Conservation (phyloP, 139 green algal genomes). For the Tetratostichococcus sp. region DNA sequence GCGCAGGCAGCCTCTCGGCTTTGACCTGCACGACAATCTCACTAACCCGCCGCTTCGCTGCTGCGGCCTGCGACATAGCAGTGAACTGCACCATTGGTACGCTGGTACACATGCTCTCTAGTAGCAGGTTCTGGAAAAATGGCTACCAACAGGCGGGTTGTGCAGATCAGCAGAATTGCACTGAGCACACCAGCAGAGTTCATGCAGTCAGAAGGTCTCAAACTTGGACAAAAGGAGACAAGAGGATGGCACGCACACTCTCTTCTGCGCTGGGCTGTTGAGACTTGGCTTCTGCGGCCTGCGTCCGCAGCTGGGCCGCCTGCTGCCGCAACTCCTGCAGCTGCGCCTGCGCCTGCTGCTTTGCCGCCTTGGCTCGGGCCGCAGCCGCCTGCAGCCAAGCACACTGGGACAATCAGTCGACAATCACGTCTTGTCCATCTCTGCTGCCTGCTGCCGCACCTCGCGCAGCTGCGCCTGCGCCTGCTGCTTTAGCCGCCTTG, state of each 20-base stretch:
- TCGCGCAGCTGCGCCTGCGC: too few species aligned
- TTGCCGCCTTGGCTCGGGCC: constrained; percentile 2
- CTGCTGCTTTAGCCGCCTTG: constrained; percentile 4
- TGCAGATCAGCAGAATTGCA: too few species aligned
- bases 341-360: constrained; percentile 1
- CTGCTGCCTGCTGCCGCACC: too few species aligned
- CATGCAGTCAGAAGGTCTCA: too few species aligned
- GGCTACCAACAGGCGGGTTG: too few species aligned
- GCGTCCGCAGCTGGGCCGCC: not conserved
- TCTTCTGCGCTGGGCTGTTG: not conserved
- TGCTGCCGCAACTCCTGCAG: constrained; percentile 18
- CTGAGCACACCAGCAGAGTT: too few species aligned
- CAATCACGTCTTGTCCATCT: too few species aligned
- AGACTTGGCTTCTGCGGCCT: not conserved
- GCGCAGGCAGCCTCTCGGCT: not conserved
- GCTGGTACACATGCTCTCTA: too few species aligned
- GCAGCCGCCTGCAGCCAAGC: not conserved
- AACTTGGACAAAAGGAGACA: too few species aligned
- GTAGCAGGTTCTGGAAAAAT: too few species aligned
- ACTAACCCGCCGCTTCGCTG: not conserved
- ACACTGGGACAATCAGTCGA: too few species aligned
- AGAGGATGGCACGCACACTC: not conserved
- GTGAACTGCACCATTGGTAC: too few species aligned
- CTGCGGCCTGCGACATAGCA: not conserved
- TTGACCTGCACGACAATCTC: not conserved